Percentiles rank a stretch among this genome's conserved stretches.
phyloP scores from a whole-genome alignment of 2,329 filamentous ascomycete species.

The Coniella vitis region DNA sequence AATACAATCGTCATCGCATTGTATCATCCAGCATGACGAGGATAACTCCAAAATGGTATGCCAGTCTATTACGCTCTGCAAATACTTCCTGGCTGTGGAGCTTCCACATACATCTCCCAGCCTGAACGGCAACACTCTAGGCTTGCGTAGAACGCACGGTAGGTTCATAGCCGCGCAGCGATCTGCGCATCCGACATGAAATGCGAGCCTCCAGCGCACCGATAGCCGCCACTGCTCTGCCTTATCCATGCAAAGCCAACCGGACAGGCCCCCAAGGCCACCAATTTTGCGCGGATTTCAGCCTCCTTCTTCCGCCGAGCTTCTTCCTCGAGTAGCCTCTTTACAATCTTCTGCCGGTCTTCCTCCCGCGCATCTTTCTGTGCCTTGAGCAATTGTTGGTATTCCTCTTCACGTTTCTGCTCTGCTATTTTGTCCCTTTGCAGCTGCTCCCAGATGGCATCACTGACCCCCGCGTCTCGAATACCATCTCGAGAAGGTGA shows the following conservation, averaged over 20 bases:
- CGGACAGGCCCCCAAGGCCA: slow-evolving; percentile 47
- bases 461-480: slow-evolving; percentile 52
- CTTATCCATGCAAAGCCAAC: slow-evolving; percentile 56
- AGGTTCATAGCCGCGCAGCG: neutral
- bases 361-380: slow-evolving; percentile 24
- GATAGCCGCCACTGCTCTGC: slow-evolving; percentile 44
- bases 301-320: slow-evolving; percentile 31
- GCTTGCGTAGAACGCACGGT: neutral
- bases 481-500: slow-evolving; percentile 1
- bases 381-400: slow-evolving; percentile 27
- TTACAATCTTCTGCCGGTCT: slow-evolving; percentile 30
- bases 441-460: slow-evolving; percentile 56
- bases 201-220: slow-evolving; percentile 57
- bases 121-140: too few species aligned
- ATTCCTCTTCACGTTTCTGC: slow-evolving; percentile 30
- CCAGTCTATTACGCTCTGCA: too few species aligned
- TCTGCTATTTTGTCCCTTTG: slow-evolving; percentile 40
- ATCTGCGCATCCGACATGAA: slow-evolving; percentile 37
- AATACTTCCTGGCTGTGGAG: too few species aligned
- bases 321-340: slow-evolving; percentile 32
- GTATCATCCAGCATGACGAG: too few species aligned
- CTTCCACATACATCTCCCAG: too few species aligned
- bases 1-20: too few species aligned
- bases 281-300: slow-evolving; percentile 36
- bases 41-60: too few species aligned